phyloP scores from a whole-genome alignment of 1,284 basidiomycete species.

The Rhodotorula sp. region DNA sequence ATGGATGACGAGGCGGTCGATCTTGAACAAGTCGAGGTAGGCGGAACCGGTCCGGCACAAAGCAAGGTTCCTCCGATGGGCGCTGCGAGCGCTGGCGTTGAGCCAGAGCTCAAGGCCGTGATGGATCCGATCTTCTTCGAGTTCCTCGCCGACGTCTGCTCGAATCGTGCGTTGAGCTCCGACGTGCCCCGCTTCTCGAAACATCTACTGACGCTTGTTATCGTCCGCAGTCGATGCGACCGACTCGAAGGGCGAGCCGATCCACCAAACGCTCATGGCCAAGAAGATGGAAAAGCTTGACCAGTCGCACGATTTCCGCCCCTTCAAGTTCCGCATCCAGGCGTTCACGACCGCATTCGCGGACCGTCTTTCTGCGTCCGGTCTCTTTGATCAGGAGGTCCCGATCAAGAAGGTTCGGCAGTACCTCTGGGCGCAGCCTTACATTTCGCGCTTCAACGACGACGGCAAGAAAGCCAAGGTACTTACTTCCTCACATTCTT shows the following conservation, averaged over 20 bases:
- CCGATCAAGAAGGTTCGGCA: constrained; percentile 78
- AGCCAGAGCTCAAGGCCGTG: constrained; percentile 68
- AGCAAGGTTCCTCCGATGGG: constrained; percentile 34
- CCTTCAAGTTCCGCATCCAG: constrained; percentile 99
- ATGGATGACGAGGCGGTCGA: constrained; percentile 27
- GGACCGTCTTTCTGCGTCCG: constrained; percentile 67
- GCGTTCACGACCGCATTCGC: constrained; percentile 97
- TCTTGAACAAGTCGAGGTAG: constrained; percentile 24
- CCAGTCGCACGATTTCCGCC: constrained; percentile 92
- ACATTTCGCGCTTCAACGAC: constrained; percentile 96
- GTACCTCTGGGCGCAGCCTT: constrained; percentile 88
- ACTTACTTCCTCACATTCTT: neutral
- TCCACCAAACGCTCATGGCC: constrained; percentile 98
- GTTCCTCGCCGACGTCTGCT: constrained; percentile 84
- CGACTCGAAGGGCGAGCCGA: constrained; percentile 91
- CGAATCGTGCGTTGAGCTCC: constrained; percentile 67
- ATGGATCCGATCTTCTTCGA: constrained; percentile 90
- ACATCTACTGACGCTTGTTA: neutral
- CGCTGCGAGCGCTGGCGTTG: constrained; percentile 45
- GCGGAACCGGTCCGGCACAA: constrained; percentile 4
- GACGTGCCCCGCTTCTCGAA: constrained; percentile 6
- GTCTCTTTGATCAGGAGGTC: constrained; percentile 56
- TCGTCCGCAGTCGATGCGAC: constrained; percentile 72
- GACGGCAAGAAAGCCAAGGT: constrained; percentile 97
- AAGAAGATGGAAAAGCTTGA: constrained; percentile 91